A percentile compares a stretch with the other conserved stretches of the same genome.
Evolutionary conservation across 495 filamentous ascomycete genomes (phyloP).

Genomic region (Penicillium diatomitis): DNA sequence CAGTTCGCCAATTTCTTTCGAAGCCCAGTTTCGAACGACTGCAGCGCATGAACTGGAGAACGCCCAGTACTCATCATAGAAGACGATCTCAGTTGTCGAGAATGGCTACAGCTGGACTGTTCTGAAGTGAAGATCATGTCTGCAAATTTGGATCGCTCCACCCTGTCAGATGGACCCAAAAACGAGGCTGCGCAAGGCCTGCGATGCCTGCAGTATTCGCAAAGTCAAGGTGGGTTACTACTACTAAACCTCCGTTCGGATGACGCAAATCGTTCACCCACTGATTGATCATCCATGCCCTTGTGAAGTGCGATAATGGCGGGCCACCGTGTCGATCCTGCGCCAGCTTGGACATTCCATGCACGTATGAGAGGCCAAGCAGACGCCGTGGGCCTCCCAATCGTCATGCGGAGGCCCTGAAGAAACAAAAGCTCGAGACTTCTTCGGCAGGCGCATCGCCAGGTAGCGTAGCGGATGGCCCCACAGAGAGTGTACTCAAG

Average conservation of each 20-base stretch:
- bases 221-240: constrained; percentile 63
- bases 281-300: not conserved
- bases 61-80: not conserved
- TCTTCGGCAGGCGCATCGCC: constrained; percentile 17
- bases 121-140: constrained; percentile 17
- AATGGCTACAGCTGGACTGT: constrained; percentile 12
- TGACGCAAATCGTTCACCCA: not conserved
- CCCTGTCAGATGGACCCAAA: constrained; percentile 30
- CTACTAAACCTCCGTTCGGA: not conserved
- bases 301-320: constrained; percentile 63
- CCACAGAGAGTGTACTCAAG: constrained; percentile 15
- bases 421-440: constrained; percentile 50
- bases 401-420: constrained; percentile 73
- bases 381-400: constrained; percentile 79
- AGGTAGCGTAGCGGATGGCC: constrained; percentile 17
- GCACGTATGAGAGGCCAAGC: constrained; percentile 71
- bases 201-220: constrained; percentile 75
- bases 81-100: not conserved
- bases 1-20: too few relatives aligned
- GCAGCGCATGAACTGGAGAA: not conserved
- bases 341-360: constrained; percentile 67
- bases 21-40: too few relatives aligned
- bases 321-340: constrained; percentile 77
- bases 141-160: constrained; percentile 1
- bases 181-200: constrained; percentile 63